phyloP scores from a whole-genome alignment of 305 asterid genomes.

The Andrographis paniculata region DNA sequence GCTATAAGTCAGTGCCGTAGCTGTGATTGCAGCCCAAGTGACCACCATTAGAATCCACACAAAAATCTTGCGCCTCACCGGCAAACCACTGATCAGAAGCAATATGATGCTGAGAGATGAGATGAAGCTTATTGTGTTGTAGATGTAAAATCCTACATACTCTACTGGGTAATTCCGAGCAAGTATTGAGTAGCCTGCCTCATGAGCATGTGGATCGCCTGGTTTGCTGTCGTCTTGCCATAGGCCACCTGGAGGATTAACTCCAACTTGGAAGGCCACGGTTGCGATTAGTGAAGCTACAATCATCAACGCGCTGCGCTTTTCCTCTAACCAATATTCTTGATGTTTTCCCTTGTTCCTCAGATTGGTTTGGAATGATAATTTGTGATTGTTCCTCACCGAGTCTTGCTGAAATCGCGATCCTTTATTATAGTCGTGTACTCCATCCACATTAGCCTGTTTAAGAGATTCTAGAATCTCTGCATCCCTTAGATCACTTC shows the following conservation, averaged over 20 bases:
- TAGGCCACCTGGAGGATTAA: constrained; percentile 48
- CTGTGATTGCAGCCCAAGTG: constrained; percentile 50
- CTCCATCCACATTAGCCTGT: background rate
- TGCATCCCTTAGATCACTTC: no score
- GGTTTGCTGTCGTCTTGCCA: constrained; percentile 26
- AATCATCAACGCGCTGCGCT: constrained; percentile 43
- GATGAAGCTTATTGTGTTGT: constrained; percentile 37
- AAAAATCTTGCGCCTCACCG: constrained; percentile 29
- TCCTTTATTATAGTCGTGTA: background rate
- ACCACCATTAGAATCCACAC: constrained; percentile 47
- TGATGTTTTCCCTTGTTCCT: background rate
- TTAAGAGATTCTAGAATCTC: no score
- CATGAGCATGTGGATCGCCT: constrained; percentile 14
- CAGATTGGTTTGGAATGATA: background rate
- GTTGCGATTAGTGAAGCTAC: constrained; percentile 51
- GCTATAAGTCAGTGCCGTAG: constrained; percentile 36
- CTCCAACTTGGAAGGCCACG: constrained; percentile 46
- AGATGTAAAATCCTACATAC: constrained; percentile 23
- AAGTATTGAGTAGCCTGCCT: constrained; percentile 43
- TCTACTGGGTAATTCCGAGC: constrained; percentile 25
- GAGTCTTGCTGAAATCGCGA: background rate
- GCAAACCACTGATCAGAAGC: constrained; percentile 49
- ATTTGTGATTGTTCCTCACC: constrained; percentile 2
- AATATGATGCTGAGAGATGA: constrained; percentile 49
- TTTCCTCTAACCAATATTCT: constrained; percentile 34